A percentile compares a stretch with the other conserved stretches of the same genome.
phyloP scores from a whole-genome alignment of 2,329 filamentous ascomycete genomes.

The Colletotrichum horii region DNA sequence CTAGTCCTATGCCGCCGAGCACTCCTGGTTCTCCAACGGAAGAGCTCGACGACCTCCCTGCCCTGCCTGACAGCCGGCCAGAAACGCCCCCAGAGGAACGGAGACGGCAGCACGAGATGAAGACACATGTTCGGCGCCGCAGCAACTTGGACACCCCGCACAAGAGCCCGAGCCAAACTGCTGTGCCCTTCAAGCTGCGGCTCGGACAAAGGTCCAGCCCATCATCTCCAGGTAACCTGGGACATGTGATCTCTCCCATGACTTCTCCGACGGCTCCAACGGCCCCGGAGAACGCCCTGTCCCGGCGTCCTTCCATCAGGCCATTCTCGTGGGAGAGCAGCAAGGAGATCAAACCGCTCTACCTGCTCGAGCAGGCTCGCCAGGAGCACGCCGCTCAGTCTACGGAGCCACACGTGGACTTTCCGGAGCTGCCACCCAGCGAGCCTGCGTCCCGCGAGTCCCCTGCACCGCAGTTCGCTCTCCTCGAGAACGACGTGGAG shows the following conservation, averaged over 20 bases:
- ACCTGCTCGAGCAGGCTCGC: conserved; percentile 73
- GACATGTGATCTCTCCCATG: conserved; percentile 45
- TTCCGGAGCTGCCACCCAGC: conserved; percentile 57
- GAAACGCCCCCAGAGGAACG: conserved; percentile 59
- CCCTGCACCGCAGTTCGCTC: conserved; percentile 35
- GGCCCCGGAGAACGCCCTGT: conserved; percentile 35
- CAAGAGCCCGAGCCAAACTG: conserved; percentile 61
- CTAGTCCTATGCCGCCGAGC: conserved; percentile 68
- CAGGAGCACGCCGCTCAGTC: conserved; percentile 33
- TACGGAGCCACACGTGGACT: conserved; percentile 37
- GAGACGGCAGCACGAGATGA: conserved; percentile 41
- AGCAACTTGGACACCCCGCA: conserved; percentile 52
- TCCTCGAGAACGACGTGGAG: conserved; percentile 32
- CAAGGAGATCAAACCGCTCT: conserved; percentile 80
- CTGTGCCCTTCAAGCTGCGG: conserved; percentile 62
- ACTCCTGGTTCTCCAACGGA: conserved; percentile 54
- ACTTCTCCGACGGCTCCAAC: conserved; percentile 33
- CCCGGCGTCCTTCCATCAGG: conserved; percentile 47
- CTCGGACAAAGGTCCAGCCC: conserved; percentile 52
- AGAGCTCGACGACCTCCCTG: conserved; percentile 49
- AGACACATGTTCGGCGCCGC: conserved; percentile 52
- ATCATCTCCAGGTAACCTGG: conserved; percentile 42
- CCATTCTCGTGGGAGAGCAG: conserved; percentile 68
- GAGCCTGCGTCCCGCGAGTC: conserved; percentile 41
- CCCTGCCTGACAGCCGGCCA: conserved; percentile 65